Conservation (phyloP, 148 eudicot species). For the Silene conica region DNA sequence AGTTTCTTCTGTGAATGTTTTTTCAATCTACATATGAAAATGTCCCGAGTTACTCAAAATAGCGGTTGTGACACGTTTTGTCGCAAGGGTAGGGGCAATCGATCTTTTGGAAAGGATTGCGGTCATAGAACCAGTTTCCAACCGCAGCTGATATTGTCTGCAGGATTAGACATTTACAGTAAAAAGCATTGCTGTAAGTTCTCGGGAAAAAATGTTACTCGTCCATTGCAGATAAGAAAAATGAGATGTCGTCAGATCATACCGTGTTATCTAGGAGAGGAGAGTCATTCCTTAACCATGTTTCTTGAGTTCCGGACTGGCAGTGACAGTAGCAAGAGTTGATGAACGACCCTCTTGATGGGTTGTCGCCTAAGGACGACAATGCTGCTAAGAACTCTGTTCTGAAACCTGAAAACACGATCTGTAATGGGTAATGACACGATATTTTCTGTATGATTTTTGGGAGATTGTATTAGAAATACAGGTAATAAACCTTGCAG, state of each 20-base stretch:
- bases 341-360: conserved; percentile 12
- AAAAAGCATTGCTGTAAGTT: too few species aligned
- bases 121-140: conserved; percentile 77
- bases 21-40: too few species aligned
- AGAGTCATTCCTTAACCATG: conserved; percentile 7
- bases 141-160: conserved; percentile 86
- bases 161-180: not conserved
- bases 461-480: not conserved
- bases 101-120: conserved; percentile 65
- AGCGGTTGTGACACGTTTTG: conserved; percentile 68
- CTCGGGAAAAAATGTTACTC: too few species aligned
- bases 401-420: conserved; percentile 7
- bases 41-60: conserved; percentile 30
- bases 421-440: too few species aligned
- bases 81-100: conserved; percentile 93
- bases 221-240: too few species aligned
- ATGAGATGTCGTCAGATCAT: not conserved
- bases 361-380: conserved; percentile 9
- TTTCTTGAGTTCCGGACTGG: conserved; percentile 2
- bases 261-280: conserved; percentile 5
- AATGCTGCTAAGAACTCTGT: conserved; percentile 1
- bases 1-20: too few species aligned
- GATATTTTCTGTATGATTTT: not conserved
- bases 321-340: conserved; percentile 14
- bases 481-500: not conserved